phyloP scores from a whole-genome alignment of 768 basidiomycete genomes.

The Kwoniella sp. region DNA sequence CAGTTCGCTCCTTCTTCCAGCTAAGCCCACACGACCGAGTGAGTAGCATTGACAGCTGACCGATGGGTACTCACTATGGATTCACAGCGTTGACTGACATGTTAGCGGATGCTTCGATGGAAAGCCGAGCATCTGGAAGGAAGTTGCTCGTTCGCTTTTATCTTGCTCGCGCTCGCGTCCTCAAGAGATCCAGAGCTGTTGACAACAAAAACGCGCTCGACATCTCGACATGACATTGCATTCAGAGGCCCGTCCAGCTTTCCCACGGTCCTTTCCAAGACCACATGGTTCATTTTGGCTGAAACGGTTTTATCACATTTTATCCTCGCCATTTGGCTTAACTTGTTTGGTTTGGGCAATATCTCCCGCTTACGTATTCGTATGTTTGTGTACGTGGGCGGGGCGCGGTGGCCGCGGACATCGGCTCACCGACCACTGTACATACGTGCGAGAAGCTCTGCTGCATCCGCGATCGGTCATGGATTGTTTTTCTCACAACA shows the following conservation, averaged over 20 bases:
- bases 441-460: no score
- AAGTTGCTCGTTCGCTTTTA: no score
- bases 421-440: no score
- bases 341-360: background rate
- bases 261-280: conserved; percentile 2
- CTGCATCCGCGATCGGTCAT: no score
- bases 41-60: background rate
- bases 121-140: background rate
- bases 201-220: no score
- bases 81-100: conserved; percentile 32
- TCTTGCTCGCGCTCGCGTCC: no score
- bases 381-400: background rate
- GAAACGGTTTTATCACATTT: background rate
- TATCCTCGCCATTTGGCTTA: background rate
- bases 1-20: background rate
- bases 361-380: background rate
- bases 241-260: background rate
- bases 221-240: no score
- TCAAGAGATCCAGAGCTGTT: no score
- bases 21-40: no score
- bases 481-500: no score
- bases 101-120: background rate
- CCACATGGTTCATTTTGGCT: background rate
- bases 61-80: conserved; percentile 30
- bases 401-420: background rate